These are phyloP conservation scores for Poteriospumella lacustris DNA, from an alignment of 108 stramenopile species.

Conservation along the genomic window DNA sequence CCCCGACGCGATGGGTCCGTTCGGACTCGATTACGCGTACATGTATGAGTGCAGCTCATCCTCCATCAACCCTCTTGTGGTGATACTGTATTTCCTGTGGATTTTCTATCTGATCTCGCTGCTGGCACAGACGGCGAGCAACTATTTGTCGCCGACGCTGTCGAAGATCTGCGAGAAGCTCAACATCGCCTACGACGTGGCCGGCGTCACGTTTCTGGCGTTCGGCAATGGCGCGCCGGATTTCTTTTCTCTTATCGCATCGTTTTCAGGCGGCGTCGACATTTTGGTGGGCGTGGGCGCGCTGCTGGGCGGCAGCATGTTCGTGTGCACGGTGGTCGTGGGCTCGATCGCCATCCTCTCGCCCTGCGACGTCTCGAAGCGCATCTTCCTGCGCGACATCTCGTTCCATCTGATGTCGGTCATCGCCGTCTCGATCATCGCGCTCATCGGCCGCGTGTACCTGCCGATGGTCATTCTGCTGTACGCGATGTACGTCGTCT, in stretches of 20 bases:
- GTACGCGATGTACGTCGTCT: constrained; percentile 24
- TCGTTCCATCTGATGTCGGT: constrained; percentile 21
- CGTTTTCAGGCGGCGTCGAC: constrained; percentile 54
- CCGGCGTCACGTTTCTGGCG: constrained; percentile 88
- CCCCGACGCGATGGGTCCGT: background rate
- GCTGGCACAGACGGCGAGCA: constrained; percentile 85
- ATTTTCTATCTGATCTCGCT: constrained; percentile 67
- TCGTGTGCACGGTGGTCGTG: constrained; percentile 72
- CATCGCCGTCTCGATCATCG: constrained; percentile 9
- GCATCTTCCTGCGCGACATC: constrained; percentile 41
- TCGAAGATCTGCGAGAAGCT: constrained; percentile 77
- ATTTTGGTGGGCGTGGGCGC: constrained; percentile 75
- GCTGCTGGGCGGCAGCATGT: constrained; percentile 86
- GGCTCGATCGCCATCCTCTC: constrained; percentile 56
- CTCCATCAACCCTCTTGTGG: background rate
- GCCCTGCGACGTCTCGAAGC: background rate
- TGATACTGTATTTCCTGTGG: constrained; percentile 23
- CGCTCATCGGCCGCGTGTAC: background rate
- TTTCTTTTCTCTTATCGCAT: constrained; percentile 78
- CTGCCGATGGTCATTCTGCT: constrained; percentile 20
- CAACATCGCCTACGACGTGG: constrained; percentile 83
- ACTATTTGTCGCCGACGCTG: constrained; percentile 82
- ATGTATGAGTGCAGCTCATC: constrained; percentile 18
- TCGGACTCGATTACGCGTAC: constrained; percentile 20
- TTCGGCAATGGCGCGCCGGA: constrained; percentile 96